Evolutionary conservation across 441 rosid genomes (phyloP), one percentile per base, ranked within the genome.

Genomic region (Arabidopsis lyrata): DNA sequence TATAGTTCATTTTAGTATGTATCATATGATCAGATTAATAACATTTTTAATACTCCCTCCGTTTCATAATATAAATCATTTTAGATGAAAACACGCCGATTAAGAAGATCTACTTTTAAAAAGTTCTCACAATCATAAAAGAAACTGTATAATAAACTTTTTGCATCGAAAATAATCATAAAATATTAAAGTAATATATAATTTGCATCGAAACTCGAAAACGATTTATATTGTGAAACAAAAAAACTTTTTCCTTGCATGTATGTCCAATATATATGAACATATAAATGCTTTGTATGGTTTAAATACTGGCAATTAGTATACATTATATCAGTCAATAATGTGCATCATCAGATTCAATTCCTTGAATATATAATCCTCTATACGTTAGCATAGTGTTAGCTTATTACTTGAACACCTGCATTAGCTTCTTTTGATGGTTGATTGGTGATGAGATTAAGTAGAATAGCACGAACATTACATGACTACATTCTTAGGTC

Each of bases 201-300:
- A n/a, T n/a, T n/a, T n/a, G n/a, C n/a, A n/a, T n/a, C n/a, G n/a
- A n/a, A n/a, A n/a, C n/a, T n/a, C n/a, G n/a, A n/a, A n/a, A n/a
- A n/a, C n/a, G n/a, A n/a, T n/a, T n/a, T n/a, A n/a, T n/a, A n/a
- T n/a, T n/a, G n/a, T n/a, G n/a, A n/a, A n/a, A n/a, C n/a, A n/a
- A n/a, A n/a, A n/a, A n/a, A n/a, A n/a, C n/a, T n/a, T n/a, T n/a
- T n/a, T n/a, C n/a, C n/a, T n/a, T 50, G 36, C 73, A 59, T 71
- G 34, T 50, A 54, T 77, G 63, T 71, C 72, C 73, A 77, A 71
- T 12, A 67, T 62, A 45, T 11, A 52, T 50, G 18, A 63, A 77
- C 77, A 71, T 65, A 71, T 71, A 65, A 71, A 77, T 77, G 68
- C 52, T 50, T 59, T 42, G 38, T 65, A 65, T 71, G 49, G 60